A percentile compares a stretch with the other conserved stretches of the same genome.
Conservation (phyloP, 73 alveolate species). For the Breviolum minutum region DNA sequence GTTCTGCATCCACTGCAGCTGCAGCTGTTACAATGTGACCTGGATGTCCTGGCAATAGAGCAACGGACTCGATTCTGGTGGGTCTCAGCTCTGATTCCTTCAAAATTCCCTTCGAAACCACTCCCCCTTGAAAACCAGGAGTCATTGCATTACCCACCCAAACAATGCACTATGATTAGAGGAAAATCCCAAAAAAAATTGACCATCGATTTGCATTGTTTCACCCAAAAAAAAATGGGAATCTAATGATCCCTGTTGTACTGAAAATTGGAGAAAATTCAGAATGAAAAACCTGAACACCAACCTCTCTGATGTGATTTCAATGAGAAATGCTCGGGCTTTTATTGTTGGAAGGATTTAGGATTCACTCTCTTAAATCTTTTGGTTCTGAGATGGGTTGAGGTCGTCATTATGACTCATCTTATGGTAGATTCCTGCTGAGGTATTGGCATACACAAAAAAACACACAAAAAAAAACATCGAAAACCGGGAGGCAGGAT, state of each 20-base stretch:
- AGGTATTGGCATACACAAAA: too few relatives aligned
- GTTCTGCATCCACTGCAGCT: neutral
- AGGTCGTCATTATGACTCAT: neutral
- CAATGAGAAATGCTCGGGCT: neutral
- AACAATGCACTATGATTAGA: neutral
- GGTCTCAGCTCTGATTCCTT: too few relatives aligned
- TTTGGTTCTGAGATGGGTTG: neutral
- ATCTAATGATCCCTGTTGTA: neutral
- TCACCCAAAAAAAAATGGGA: too few relatives aligned
- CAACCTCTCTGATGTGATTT: too few relatives aligned
- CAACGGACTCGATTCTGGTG: neutral
- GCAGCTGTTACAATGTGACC: constrained; percentile 10
- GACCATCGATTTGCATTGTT: too few relatives aligned
- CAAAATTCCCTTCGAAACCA: too few relatives aligned
- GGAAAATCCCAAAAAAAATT: too few relatives aligned
- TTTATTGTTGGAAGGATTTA: neutral
- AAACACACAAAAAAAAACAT: too few relatives aligned
- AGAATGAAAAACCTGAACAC: too few relatives aligned
- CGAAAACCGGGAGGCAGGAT: too few relatives aligned
- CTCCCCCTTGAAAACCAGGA: neutral
- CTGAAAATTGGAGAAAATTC: too few relatives aligned
- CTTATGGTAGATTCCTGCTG: too few relatives aligned
- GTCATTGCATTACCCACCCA: neutral
- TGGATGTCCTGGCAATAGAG: neutral
- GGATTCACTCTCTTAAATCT: neutral